Conservation (phyloP, 306 rosid genomes). For the Malus fusca region DNA sequence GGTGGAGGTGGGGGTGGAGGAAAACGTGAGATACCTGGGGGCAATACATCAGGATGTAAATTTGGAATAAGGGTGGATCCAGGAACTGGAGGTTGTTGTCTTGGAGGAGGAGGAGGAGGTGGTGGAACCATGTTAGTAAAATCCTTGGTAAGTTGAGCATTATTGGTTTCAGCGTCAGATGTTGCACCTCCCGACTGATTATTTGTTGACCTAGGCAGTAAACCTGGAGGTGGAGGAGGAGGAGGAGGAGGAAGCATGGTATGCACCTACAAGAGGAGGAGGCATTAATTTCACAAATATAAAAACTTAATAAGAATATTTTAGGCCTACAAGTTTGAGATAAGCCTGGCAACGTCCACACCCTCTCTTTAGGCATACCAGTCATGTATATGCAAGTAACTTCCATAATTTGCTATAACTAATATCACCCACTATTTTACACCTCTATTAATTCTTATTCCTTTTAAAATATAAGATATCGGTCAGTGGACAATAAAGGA, state of each 20-base stretch:
- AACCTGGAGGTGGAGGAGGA: constrained; percentile 60
- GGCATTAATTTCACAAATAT: constrained; percentile 11
- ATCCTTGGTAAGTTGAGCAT: constrained; percentile 47
- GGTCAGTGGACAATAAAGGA: background rate
- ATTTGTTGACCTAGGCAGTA: constrained; percentile 50
- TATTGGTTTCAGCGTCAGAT: constrained; percentile 39
- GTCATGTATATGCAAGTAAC: background rate
- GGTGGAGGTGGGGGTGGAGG: constrained; percentile 88
- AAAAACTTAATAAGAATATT: constrained; percentile 7
- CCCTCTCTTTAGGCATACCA: constrained; percentile 10
- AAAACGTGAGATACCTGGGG: constrained; percentile 79
- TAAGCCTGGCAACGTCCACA: background rate
- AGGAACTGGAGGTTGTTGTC: constrained; percentile 57
- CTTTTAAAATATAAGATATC: constrained; percentile 3
- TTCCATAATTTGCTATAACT: constrained; percentile 5
- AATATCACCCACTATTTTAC: background rate
- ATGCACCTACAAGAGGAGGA: constrained; percentile 45
- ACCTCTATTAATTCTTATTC: background rate
- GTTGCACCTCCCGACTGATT: constrained; percentile 51
- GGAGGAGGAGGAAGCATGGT: constrained; percentile 74
- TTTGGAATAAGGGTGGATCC: constrained; percentile 55
- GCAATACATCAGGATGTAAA: constrained; percentile 69
- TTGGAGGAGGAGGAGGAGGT: constrained; percentile 71
- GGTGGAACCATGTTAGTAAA: constrained; percentile 55
- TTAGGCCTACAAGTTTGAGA: background rate